Base-by-base conservation (phyloP, 2,329 filamentous ascomycete genomes). In the Pestalotiopsis sp. region DNA sequence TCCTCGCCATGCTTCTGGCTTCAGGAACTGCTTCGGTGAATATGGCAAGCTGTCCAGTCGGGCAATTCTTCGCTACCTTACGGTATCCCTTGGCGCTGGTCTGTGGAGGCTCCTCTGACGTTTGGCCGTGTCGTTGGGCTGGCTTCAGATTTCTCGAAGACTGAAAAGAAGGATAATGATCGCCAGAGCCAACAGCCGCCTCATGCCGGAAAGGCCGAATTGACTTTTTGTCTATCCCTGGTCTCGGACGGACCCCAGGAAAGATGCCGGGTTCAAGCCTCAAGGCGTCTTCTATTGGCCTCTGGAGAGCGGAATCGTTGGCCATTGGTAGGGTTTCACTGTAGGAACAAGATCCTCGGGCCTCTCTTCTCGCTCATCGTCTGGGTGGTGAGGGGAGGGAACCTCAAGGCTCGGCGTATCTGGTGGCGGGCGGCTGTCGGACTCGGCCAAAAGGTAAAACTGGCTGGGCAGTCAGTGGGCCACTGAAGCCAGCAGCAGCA, bases 121-220 rank as follows among this genome's bases (percentile, higher is more conserved):
- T 52, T 52, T 52, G 45, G 45, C 9, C 45, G 9, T n/a, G 9
- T 52, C 41, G n/a, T 36, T 36, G 31, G 31, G 31, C 31, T 36
- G 31, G 31, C 31, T 49, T 49, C 41, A n/a, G 17, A n/a, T 52
- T 52, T 52, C 45, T 52, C 45, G 45, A 52, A 52, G 45, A 52
- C 45, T 17, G 20, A 20, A n/a, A 52, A 52, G 45, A 52, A 52
- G 45, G 17, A 45, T n/a, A 36, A 52, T 52, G 45, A 52, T 52
- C 45, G 45, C 45, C 45, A 52, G 45, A 52, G 45, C 45, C 45
- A 52, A 52, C 20, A 52, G 45, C 36, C 61, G 61, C 61, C 38
- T 45, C 38, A 20, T 20, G 39, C 61, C 61, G 61, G 61, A 64
- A 41, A 64, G 39, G 20, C 61, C 61, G 61, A 64, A 45, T 64